Evolutionary conservation across 73 alveolate species (phyloP).

Genomic region (Paramecium sonneborni): DNA sequence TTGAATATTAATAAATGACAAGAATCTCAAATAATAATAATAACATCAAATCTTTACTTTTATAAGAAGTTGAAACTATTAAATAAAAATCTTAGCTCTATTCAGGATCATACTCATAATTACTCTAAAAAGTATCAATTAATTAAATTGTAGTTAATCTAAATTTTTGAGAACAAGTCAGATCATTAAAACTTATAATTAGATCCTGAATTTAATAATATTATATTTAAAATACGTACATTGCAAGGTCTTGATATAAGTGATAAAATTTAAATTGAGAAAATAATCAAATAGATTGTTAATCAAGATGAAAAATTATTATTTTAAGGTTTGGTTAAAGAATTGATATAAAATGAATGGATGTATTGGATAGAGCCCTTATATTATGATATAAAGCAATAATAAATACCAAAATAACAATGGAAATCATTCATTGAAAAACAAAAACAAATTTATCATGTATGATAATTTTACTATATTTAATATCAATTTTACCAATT

Average conservation of each 20-base stretch:
- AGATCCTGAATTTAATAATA: not conserved
- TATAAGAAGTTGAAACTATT: not conserved
- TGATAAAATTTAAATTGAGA: not conserved
- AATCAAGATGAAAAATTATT: not conserved
- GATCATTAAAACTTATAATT: not conserved
- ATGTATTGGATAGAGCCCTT: conserved; percentile 21
- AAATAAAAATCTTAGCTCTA: not conserved
- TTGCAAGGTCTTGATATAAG: not conserved
- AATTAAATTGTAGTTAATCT: not conserved
- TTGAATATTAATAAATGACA: not conserved
- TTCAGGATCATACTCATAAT: not conserved
- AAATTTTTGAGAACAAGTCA: not conserved
- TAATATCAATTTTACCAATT: not conserved
- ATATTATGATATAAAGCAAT: not conserved
- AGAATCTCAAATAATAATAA: not conserved
- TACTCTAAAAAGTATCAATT: not conserved
- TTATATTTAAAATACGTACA: conserved; percentile 1
- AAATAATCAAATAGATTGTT: not conserved
- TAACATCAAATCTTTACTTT: not conserved
- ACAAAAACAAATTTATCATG: not conserved
- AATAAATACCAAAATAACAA: not conserved
- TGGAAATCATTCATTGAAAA: not conserved
- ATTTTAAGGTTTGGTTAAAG: not conserved
- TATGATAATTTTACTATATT: not conserved
- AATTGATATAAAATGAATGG: not conserved